Percentiles rank a stretch among this genome's conserved stretches.
Evolutionary conservation across 305 asterid species (phyloP).

Genomic region (Petunia hybrid): DNA sequence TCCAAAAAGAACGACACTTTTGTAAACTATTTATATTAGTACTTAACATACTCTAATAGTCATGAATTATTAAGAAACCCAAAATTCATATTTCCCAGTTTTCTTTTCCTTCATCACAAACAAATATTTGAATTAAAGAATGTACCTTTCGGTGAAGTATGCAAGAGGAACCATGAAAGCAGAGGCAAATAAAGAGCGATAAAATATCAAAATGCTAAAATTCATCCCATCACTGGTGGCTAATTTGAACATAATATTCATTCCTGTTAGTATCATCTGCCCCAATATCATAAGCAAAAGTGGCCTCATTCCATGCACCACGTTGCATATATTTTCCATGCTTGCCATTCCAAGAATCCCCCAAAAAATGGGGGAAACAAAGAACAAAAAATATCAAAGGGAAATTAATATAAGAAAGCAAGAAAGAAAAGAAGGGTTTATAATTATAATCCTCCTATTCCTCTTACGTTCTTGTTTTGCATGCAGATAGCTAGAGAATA

Average conservation of each 20-base stretch:
- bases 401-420: conserved; percentile 20
- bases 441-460: neutral
- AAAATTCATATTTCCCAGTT: too few relatives aligned
- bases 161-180: conserved; percentile 51
- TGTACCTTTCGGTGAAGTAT: conserved; percentile 47
- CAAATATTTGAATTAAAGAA: neutral
- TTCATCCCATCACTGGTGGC: conserved; percentile 59
- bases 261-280: conserved; percentile 40
- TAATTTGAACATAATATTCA: conserved; percentile 46
- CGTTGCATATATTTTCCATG: conserved; percentile 29
- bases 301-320: conserved; percentile 49
- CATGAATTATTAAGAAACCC: neutral
- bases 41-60: too few relatives aligned
- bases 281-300: conserved; percentile 46
- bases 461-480: conserved; percentile 9
- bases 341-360: conserved; percentile 25
- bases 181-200: conserved; percentile 55
- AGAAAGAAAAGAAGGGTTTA: conserved; percentile 6
- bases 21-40: too few relatives aligned
- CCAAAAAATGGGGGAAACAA: neutral
- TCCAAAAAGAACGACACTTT: too few relatives aligned
- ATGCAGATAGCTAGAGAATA: conserved; percentile 17
- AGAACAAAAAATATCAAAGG: neutral
- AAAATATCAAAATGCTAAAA: conserved; percentile 50
- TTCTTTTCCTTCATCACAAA: neutral